Evolutionary conservation across 1,284 basidiomycete genomes (phyloP), one percentile per base, ranked within the genome.

Genomic region (Puccinia polysora): DNA sequence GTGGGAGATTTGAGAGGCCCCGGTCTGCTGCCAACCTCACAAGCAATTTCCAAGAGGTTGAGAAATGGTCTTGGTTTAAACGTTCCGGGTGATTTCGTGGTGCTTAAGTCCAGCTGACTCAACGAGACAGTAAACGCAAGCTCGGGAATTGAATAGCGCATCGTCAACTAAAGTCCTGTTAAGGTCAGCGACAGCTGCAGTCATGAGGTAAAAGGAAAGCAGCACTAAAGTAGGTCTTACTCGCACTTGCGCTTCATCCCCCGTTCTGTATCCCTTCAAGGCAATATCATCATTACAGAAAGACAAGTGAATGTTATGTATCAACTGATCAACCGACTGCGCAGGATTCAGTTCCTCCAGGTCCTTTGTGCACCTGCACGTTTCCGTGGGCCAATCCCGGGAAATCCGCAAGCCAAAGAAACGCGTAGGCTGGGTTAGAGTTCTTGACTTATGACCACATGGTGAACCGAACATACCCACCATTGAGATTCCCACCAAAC

Each of bases 401-500:
- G 14, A 59, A 25, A 12, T 1, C 8, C 23, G 28, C 6, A 30
- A 28, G 38, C 38, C 12, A 3, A 15, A 32, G 20, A 6, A n/a
- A 28, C 36, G 28, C 40, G n/a, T n/a, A n/a, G n/a, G n/a, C n/a
- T n/a, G n/a, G n/a, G n/a, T n/a, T n/a, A n/a, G n/a, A n/a, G n/a
- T 8, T 36, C 30, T 28, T 25, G 0, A 28, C 12, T 0, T 30
- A 18, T 47, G 15, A 25, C 8, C 15, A 25, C 10, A 52, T 10
- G 49, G 8, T 52, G 14, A 10, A 30, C 40, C 40, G n/a, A 45
- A 45, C 40, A 10, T 10, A 52, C 62, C 32, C 36, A 64, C 62
- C 62, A 64, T 52, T 38, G 36, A 2, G 45, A 43, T n/a, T 64
- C 62, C 62, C 62, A 64, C 62, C 62, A 64, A 52, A 40, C 52